Evolutionary conservation across 2,329 filamentous ascomycete species (phyloP).

Genomic region (Emmonsiellopsis sp.): DNA sequence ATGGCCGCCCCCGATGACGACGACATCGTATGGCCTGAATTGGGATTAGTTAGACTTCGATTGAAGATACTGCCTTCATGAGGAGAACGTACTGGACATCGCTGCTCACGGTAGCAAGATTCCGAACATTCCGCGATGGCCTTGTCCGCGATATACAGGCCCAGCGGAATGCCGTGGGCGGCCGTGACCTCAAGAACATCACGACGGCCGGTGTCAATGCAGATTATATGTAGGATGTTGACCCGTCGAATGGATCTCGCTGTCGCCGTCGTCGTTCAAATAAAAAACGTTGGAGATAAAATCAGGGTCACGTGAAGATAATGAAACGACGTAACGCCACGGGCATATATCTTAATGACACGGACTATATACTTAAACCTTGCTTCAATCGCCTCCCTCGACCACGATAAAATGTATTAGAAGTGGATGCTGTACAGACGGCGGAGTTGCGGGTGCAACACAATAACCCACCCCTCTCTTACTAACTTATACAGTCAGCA

Average conservation of each 20-base stretch:
- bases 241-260: neutral
- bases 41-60: conserved; percentile 1
- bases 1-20: conserved; percentile 93
- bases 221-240: neutral
- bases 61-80: neutral
- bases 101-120: conserved; percentile 31
- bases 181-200: conserved; percentile 28
- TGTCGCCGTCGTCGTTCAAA: neutral
- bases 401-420: too few species aligned
- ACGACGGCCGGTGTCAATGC: conserved; percentile 3
- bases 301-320: too few species aligned
- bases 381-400: too few species aligned
- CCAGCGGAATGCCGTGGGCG: conserved; percentile 20
- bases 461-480: neutral
- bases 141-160: conserved; percentile 16
- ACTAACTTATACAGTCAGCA: neutral
- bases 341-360: too few species aligned
- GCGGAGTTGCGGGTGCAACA: too few species aligned
- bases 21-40: conserved; percentile 68
- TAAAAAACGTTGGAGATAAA: neutral
- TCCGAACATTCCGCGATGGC: conserved; percentile 16
- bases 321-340: too few species aligned
- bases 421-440: too few species aligned
- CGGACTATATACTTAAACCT: too few species aligned
- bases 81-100: conserved; percentile 23